Evolutionary conservation across 805 yeast genomes (phyloP), one percentile per base, ranked within the genome.

Genomic region (Yamadazyma laniorum): DNA sequence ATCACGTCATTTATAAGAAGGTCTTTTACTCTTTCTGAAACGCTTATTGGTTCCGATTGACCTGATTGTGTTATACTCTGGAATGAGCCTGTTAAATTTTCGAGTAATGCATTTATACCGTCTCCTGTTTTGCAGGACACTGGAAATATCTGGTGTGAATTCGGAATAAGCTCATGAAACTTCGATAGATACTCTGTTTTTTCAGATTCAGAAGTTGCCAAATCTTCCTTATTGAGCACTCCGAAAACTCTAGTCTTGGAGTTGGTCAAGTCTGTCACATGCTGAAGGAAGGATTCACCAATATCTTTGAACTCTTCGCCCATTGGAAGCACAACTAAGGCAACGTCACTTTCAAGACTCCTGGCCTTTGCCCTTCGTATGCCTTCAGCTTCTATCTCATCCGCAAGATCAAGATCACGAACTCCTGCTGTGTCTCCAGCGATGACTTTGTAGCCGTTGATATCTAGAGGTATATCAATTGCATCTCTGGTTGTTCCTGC

Each of bases 401-500:
- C 93, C 0, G 63, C 62, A 1, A 61, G 55, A 0, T 64, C 51
- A 0, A 67, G 41, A 8, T 68, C 58, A 42, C 98, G 61, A 4
- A 93, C 75, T 0, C 99, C 99, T 0, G 99, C 99, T 0, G 98
- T 90, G 56, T 93, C 99, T 3, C 95, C 87, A 16, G 90, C 59
- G 3, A 88, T 70, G 0, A 88, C 83, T 56, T 90, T 91, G 58
- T 72, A 88, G 0, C 99, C 99, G 23, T 75, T 73, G 3, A 93
- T 76, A 53, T 90, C 90, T 19, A 93, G 54, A 0, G 88, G 85
- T 2, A 88, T 77, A 48, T 89, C 95, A 17, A 93, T 75, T 0
- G 86, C 65, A 53, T 93, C 99, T 51, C 99, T 71, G 0, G 99
- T 93, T 0, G 99, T 93, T 0, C 99, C 99, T 2, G 95, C 95